phyloP scores from a whole-genome alignment of 2,329 filamentous ascomycete genomes.

The Arthrocladium fulminans region DNA sequence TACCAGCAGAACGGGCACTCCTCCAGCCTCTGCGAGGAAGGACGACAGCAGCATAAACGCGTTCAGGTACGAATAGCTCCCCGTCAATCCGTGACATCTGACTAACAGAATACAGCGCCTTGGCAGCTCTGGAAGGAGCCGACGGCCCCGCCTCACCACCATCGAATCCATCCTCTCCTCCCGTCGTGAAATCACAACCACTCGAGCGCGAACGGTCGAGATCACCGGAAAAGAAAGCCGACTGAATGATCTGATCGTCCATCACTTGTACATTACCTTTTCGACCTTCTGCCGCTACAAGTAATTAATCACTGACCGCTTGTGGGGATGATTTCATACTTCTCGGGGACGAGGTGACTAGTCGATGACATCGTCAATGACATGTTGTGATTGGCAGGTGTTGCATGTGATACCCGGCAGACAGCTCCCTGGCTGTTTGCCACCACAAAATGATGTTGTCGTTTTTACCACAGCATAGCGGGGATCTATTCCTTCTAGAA shows the following conservation, averaged over 20 bases:
- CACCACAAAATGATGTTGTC: slow-evolving; percentile 5
- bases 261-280: slow-evolving; percentile 19
- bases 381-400: slow-evolving; percentile 1
- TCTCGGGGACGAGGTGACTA: slow-evolving; percentile 2
- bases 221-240: slow-evolving; percentile 31
- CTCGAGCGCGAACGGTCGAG: slow-evolving; percentile 36
- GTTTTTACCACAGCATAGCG: slow-evolving; percentile 7
- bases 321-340: slow-evolving; percentile 3
- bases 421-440: not conserved
- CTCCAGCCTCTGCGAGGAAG: slow-evolving; percentile 53
- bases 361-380: not conserved
- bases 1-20: slow-evolving; percentile 83
- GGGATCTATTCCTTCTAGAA: slow-evolving; percentile 5
- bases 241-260: slow-evolving; percentile 15
- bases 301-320: slow-evolving; percentile 7
- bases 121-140: slow-evolving; percentile 38
- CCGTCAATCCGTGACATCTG: slow-evolving; percentile 14
- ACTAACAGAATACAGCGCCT: slow-evolving; percentile 32
- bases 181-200: slow-evolving; percentile 39
- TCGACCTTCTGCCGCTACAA: slow-evolving; percentile 7
- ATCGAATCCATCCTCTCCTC: slow-evolving; percentile 40
- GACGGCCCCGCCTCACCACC: slow-evolving; percentile 41
- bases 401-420: slow-evolving; percentile 10
- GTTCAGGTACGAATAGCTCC: slow-evolving; percentile 68
- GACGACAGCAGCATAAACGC: slow-evolving; percentile 71